Conservation (phyloP, 2,329 filamentous ascomycete species). For the Myotisia sp. region DNA sequence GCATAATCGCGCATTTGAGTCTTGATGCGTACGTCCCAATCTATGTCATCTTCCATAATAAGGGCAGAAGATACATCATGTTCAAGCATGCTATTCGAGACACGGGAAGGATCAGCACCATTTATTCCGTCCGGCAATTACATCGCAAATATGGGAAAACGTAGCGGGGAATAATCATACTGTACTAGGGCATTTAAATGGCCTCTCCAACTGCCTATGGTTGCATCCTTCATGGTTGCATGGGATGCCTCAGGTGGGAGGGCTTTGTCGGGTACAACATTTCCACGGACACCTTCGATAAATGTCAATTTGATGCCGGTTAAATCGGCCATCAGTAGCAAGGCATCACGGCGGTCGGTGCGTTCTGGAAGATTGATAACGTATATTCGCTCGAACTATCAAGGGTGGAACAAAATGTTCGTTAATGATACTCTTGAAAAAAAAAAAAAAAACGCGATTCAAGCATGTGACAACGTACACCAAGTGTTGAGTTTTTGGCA, state of each 20-base stretch:
- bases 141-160: background rate
- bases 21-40: constrained; percentile 43
- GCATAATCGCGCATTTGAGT: constrained; percentile 28
- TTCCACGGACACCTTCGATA: constrained; percentile 31
- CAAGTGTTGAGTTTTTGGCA: constrained; percentile 1
- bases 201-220: constrained; percentile 31
- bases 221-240: constrained; percentile 14
- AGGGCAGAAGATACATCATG: constrained; percentile 35
- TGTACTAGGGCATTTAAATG: constrained; percentile 26
- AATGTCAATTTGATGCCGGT: constrained; percentile 33
- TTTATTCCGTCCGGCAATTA: background rate
- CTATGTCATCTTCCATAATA: constrained; percentile 43
- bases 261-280: constrained; percentile 30
- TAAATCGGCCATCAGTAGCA: constrained; percentile 31
- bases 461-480: background rate
- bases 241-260: constrained; percentile 21
- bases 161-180: constrained; percentile 13
- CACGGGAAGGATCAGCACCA: background rate
- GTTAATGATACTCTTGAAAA: too few species aligned
- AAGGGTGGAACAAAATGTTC: too few species aligned
- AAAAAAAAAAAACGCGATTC: background rate
- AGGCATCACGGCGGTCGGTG: constrained; percentile 37
- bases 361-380: constrained; percentile 35
- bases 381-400: constrained; percentile 33
- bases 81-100: constrained; percentile 29